Percentiles rank a stretch among this genome's conserved stretches.
These are phyloP conservation scores for Chaetomium strumarium DNA, from an alignment of 2,329 filamentous ascomycete genomes.

Conservation along the genomic window DNA sequence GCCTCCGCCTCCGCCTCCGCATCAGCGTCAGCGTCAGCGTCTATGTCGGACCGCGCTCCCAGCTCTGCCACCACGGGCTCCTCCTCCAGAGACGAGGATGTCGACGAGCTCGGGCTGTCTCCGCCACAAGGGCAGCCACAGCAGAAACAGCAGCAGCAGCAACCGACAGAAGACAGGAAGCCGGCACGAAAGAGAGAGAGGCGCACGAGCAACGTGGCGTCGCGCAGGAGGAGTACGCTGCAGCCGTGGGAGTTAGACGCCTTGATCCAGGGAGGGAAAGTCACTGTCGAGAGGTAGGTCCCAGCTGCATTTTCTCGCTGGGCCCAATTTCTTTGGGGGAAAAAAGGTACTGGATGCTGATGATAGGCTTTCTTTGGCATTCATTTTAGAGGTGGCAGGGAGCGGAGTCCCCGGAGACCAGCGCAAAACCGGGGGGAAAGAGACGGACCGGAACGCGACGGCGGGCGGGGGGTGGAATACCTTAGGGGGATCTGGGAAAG, in stretches of 20 bases:
- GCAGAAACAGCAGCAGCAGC: background rate
- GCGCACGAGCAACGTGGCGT: slow-evolving; percentile 50
- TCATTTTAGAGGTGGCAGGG: no score
- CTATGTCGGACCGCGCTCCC: slow-evolving; percentile 1
- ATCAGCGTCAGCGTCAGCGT: no score
- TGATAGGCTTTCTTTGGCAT: background rate
- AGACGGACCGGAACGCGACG: slow-evolving; percentile 49
- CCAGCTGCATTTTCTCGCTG: background rate
- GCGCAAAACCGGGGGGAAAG: slow-evolving; percentile 47
- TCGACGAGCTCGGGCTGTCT: slow-evolving; percentile 8
- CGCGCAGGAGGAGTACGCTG: slow-evolving; percentile 65
- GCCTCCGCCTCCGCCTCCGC: no score
- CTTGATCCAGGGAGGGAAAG: slow-evolving; percentile 39
- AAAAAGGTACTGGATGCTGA: background rate
- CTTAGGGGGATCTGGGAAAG: background rate
- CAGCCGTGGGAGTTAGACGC: slow-evolving; percentile 69
- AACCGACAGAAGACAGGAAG: slow-evolving; percentile 13
- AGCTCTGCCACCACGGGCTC: slow-evolving; percentile 1
- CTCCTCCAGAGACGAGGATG: background rate
- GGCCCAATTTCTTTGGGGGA: no score
- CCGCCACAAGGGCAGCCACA: slow-evolving; percentile 1
- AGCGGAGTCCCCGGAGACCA: no score
- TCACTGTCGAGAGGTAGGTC: slow-evolving; percentile 13
- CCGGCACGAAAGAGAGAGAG: slow-evolving; percentile 42
- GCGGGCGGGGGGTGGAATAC: slow-evolving; percentile 27